Percentiles rank a stretch among this genome's conserved stretches.
These are phyloP conservation scores for Cytospora piceicola DNA, from an alignment of 2,329 filamentous ascomycete genomes.

Conservation along the genomic window DNA sequence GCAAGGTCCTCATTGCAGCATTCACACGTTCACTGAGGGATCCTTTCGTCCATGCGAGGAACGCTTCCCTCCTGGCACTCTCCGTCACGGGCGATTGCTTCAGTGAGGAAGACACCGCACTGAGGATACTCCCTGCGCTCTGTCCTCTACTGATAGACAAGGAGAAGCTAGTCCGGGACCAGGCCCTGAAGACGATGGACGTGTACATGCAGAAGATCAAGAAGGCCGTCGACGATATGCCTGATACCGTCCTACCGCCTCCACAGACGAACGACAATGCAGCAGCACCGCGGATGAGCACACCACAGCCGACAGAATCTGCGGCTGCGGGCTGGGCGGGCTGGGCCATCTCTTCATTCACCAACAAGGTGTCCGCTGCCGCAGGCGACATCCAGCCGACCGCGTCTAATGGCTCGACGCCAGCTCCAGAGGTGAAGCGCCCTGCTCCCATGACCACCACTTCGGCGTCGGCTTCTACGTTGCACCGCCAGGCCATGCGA, in stretches of 20 bases:
- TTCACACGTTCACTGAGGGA: constrained; percentile 89
- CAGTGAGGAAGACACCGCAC: constrained; percentile 85
- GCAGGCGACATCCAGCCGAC: constrained; percentile 81
- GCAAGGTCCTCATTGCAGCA: constrained; percentile 90
- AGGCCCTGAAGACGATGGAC: constrained; percentile 87
- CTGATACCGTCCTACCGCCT: constrained; percentile 77
- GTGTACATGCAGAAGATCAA: constrained; percentile 81
- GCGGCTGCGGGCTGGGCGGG: constrained; percentile 80
- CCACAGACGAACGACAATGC: constrained; percentile 53
- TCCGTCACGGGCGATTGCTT: constrained; percentile 86
- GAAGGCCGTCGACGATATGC: constrained; percentile 76
- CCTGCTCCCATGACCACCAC: constrained; percentile 44
- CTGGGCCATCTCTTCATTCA: constrained; percentile 98
- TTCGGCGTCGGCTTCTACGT: constrained; percentile 55
- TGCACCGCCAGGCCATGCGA: constrained; percentile 64
- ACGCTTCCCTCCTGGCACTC: constrained; percentile 84
- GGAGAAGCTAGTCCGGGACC: constrained; percentile 91
- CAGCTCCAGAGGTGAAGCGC: constrained; percentile 44
- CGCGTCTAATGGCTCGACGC: constrained; percentile 47
- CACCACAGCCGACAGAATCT: constrained; percentile 65
- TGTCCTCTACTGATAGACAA: constrained; percentile 89
- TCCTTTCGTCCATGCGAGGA: constrained; percentile 92
- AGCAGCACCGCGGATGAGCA: constrained; percentile 74
- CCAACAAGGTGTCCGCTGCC: constrained; percentile 85
- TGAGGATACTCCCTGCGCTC: constrained; percentile 79